Percentiles rank a stretch among this genome's conserved stretches.
Evolutionary conservation across 495 filamentous ascomycete genomes (phyloP).

Genomic region (Penicillium odoratum): DNA sequence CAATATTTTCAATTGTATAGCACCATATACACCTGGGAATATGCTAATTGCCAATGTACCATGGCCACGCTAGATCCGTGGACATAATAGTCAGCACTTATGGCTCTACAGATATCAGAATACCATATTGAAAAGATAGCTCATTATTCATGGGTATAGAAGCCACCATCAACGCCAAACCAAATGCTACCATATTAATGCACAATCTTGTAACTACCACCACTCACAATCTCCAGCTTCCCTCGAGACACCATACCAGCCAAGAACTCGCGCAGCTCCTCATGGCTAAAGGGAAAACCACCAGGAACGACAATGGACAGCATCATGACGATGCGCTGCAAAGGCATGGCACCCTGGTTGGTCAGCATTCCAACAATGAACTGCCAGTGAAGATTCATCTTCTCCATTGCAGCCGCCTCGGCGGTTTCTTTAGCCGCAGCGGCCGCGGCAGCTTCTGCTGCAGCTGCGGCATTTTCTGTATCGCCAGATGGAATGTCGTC

Average conservation of each 20-base stretch:
- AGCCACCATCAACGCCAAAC: constrained; percentile 10
- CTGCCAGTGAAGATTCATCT: constrained; percentile 81
- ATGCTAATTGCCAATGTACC: too few relatives aligned
- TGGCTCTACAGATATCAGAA: too few relatives aligned
- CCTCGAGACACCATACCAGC: constrained; percentile 68
- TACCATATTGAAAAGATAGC: not conserved
- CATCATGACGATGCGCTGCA: constrained; percentile 87
- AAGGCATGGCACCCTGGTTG: constrained; percentile 78
- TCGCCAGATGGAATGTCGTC: constrained; percentile 37
- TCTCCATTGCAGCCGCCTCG: constrained; percentile 63
- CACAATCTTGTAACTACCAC: constrained; percentile 67
- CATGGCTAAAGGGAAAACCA: constrained; percentile 81
- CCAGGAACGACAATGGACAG: constrained; percentile 84
- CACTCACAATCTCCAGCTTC: constrained; percentile 66
- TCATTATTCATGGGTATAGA: constrained; percentile 6
- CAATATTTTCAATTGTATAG: too few relatives aligned
- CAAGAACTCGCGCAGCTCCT: constrained; percentile 73
- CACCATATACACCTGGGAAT: too few relatives aligned
- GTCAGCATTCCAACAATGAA: constrained; percentile 95
- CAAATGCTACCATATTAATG: constrained; percentile 20
- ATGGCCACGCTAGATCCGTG: not conserved
- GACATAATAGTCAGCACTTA: not conserved
- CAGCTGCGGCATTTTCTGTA: constrained; percentile 40
- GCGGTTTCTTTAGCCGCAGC: constrained; percentile 46
- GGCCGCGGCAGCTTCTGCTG: constrained; percentile 53